A percentile compares a stretch with the other conserved stretches of the same genome.
Evolutionary conservation across 352 stramenopile species (phyloP).

Genomic region (Thalassiosira pacifica): DNA sequence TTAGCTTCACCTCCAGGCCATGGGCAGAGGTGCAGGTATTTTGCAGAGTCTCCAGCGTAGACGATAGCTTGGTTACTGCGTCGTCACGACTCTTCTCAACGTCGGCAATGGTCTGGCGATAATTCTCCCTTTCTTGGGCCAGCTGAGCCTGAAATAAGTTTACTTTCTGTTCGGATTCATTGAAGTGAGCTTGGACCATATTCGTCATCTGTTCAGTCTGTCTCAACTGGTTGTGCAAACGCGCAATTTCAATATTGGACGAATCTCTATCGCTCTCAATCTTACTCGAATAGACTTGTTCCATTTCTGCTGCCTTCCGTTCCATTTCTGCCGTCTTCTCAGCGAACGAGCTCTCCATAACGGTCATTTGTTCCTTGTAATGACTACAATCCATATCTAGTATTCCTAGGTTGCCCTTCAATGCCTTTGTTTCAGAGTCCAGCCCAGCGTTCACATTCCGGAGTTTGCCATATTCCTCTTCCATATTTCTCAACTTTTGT

Average conservation of each 20-base stretch:
- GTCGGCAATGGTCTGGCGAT: background rate
- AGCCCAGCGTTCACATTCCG: too few relatives aligned
- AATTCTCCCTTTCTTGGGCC: conserved; percentile 19
- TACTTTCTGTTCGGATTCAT: background rate
- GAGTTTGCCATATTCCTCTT: too few relatives aligned
- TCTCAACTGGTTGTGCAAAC: conserved; percentile 29
- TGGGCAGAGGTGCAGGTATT: conserved; percentile 20
- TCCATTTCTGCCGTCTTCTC: conserved; percentile 21
- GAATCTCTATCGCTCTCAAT: background rate
- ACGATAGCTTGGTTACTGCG: conserved; percentile 30
- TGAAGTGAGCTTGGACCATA: background rate
- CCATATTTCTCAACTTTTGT: conserved; percentile 1
- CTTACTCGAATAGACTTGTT: background rate
- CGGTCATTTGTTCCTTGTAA: conserved; percentile 3
- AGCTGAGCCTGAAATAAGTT: conserved; percentile 13
- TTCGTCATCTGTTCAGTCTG: conserved; percentile 4
- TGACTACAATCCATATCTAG: too few relatives aligned
- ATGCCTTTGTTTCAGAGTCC: too few relatives aligned
- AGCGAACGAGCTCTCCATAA: background rate
- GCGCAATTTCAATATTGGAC: conserved; percentile 21
- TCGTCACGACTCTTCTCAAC: conserved; percentile 19
- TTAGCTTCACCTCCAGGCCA: conserved; percentile 21
- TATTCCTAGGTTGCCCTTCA: too few relatives aligned
- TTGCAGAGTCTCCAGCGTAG: conserved; percentile 50
- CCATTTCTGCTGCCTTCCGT: conserved; percentile 9